These are phyloP conservation scores for Talaromyces adpressus DNA, from an alignment of 495 filamentous ascomycete genomes.

Conservation along the genomic window DNA sequence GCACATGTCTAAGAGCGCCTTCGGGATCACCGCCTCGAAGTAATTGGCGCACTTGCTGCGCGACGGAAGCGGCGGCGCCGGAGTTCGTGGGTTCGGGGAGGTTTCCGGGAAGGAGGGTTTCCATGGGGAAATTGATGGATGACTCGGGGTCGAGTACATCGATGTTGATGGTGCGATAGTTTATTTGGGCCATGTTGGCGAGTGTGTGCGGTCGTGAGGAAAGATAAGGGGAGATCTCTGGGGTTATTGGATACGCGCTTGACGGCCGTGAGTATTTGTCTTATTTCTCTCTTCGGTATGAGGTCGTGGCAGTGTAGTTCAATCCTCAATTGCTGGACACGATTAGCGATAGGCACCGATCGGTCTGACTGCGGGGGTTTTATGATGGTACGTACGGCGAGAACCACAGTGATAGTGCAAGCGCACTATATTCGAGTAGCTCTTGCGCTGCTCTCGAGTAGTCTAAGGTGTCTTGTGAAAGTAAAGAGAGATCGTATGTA, in stretches of 20 bases:
- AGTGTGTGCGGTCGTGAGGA: background rate
- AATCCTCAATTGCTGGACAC: background rate
- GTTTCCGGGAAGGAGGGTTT: conserved; percentile 67
- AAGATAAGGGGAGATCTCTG: conserved; percentile 6
- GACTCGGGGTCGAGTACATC: conserved; percentile 86
- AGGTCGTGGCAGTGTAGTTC: background rate
- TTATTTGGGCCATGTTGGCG: conserved; percentile 46
- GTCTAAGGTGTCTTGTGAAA: background rate
- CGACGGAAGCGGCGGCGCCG: conserved; percentile 63
- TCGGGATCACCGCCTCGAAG: conserved; percentile 78
- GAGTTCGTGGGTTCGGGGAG: conserved; percentile 53
- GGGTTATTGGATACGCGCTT: background rate
- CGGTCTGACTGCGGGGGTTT: background rate
- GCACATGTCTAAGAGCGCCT: conserved; percentile 68
- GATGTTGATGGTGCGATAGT: conserved; percentile 93
- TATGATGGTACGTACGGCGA: background rate
- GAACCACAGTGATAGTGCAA: background rate
- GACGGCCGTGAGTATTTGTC: background rate
- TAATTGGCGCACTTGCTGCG: conserved; percentile 74
- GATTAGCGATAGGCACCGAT: conserved; percentile 5
- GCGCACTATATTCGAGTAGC: background rate
- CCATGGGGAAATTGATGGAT: conserved; percentile 75
- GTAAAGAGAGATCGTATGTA: background rate
- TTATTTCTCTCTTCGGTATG: background rate
- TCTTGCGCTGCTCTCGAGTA: background rate